Base-by-base conservation (phyloP, 768 basidiomycete genomes). In the Leccinum broughii region DNA sequence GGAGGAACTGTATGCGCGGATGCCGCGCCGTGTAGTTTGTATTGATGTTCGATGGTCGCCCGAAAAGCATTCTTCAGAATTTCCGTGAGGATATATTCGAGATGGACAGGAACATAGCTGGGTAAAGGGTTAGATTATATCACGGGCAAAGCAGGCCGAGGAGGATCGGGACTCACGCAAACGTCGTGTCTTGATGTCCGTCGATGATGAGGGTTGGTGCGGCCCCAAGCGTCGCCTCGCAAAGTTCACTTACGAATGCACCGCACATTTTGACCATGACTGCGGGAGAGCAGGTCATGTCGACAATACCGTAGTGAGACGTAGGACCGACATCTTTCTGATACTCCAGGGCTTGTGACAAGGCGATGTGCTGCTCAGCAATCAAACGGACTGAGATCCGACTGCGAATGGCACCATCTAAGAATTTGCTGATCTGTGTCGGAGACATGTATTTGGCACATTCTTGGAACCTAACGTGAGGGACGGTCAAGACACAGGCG, bases 11-110 rank as follows among this genome's bases (percentile, higher is more conserved):
- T 41, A 49, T 66, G 55, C 5, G 77, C 55, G 24, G 78, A 71
- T 10, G 76, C 66, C 34, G 67, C 63, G 54, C 76, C 78, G 49
- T 77, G 64, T 14, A 72, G 72, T 54, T 80, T 82, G 59, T 77
- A 73, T 58, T 93, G 85, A 58, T 85, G 83, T 68, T 95, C 93
- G 26, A 93, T 87, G 2, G 91, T 93, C 8, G 93, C 93, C 34
- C 93, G 87, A 75, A 93, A 95, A 0, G 93, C 84, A 69, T 95
- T 95, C 75, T 95, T 95, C 44, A 95, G 80, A 44, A 95, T 84
- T 72, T 95, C 93, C 2, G 93, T 95, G 56, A 94, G 77, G 66
- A 94, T 91, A 70, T 95, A 95, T 72, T 95, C 93, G 37, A 95
- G 81, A 70, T 95, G 94, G 1, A 93, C 89, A 3, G 94, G 92